Evolutionary conservation across 306 rosid species (phyloP).

Genomic region (Prunus mira): DNA sequence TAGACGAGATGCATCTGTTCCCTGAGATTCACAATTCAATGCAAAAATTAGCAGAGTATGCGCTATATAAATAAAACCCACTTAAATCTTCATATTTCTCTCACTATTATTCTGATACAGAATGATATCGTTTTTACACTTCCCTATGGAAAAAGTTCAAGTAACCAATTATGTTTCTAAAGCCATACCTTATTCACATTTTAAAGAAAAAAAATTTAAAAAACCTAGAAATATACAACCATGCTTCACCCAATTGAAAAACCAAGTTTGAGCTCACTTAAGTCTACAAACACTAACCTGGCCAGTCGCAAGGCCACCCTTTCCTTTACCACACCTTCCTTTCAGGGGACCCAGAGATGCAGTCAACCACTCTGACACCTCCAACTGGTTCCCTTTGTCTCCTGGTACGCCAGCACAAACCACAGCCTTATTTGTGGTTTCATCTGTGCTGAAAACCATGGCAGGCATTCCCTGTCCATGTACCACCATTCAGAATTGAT

Average conservation of each 20-base stretch:
- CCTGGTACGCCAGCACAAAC: slow-evolving; percentile 97
- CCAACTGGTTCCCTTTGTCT: slow-evolving; percentile 50
- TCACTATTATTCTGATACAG: not conserved
- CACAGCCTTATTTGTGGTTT: slow-evolving; percentile 78
- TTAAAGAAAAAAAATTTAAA: no score
- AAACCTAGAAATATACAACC: no score
- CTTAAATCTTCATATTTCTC: not conserved
- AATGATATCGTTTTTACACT: not conserved
- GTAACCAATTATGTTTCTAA: not conserved
- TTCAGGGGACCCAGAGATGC: slow-evolving; percentile 76
- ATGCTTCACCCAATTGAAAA: not conserved
- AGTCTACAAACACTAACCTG: slow-evolving; percentile 59
- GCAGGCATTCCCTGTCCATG: slow-evolving; percentile 72
- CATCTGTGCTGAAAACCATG: slow-evolving; percentile 90
- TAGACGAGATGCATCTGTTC: slow-evolving; percentile 71
- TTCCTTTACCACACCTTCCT: slow-evolving; percentile 92
- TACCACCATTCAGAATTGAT: slow-evolving; percentile 15
- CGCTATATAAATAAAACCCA: not conserved
- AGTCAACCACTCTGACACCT: slow-evolving; percentile 87
- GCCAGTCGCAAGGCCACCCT: slow-evolving; percentile 93
- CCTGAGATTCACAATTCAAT: slow-evolving; percentile 45
- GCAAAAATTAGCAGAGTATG: not conserved
- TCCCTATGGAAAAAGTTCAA: not conserved
- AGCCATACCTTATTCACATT: no score
- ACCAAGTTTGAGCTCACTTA: not conserved